phyloP scores from a whole-genome alignment of 129 eudicot genomes.

The Lonicera japonica region DNA sequence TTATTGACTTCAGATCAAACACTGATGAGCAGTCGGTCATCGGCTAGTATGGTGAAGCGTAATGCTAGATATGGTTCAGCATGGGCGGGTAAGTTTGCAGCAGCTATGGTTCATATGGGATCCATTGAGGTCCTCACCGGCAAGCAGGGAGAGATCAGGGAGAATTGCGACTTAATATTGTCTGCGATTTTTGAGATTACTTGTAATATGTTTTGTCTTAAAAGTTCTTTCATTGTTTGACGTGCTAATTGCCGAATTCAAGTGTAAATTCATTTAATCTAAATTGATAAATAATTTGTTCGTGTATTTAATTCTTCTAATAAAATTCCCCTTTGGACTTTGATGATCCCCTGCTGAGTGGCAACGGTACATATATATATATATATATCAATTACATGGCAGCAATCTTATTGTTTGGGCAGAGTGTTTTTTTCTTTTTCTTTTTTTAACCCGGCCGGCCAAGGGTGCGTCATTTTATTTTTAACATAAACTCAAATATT shows the following conservation, averaged over 20 bases:
- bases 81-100: constrained; percentile 30
- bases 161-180: constrained; percentile 12
- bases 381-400: too few species aligned
- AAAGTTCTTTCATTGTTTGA: background rate
- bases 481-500: too few species aligned
- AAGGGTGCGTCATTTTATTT: too few species aligned
- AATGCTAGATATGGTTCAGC: constrained; percentile 13
- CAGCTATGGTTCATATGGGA: constrained; percentile 43
- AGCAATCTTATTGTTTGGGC: too few species aligned
- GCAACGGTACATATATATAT: too few species aligned
- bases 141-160: constrained; percentile 30
- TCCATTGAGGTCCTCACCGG: constrained; percentile 28
- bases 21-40: constrained; percentile 9
- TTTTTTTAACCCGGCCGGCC: too few species aligned
- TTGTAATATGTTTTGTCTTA: background rate
- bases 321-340: too few species aligned
- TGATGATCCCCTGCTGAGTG: too few species aligned
- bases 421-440: too few species aligned
- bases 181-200: background rate
- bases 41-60: constrained; percentile 4
- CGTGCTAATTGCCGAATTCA: background rate
- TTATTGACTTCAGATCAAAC: constrained; percentile 28
- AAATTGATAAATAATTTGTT: too few species aligned
- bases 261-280: background rate
- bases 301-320: too few species aligned